These are phyloP conservation scores for Coemansia sp. DNA, from an alignment of 192 early-diverging fungal species.

Conservation along the genomic window DNA sequence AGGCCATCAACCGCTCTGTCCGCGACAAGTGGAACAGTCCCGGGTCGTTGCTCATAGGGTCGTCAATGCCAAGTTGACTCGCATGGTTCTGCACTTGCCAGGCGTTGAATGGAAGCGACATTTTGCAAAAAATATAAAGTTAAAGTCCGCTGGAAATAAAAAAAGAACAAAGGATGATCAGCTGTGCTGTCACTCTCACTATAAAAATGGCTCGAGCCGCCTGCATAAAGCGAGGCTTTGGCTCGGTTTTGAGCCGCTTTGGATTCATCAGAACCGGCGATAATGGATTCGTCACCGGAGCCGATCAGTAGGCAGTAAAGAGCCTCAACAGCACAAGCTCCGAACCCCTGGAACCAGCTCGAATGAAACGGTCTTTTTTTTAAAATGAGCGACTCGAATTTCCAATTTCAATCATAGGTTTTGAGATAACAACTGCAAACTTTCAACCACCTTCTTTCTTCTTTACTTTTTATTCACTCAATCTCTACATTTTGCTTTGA, in stretches of 20 bases:
- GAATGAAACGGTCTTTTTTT: not conserved
- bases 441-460: not conserved
- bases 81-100: slow-evolving; percentile 20
- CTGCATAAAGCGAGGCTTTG: not conserved
- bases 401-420: not conserved
- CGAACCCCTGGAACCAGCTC: not conserved
- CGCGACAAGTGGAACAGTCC: slow-evolving; percentile 49
- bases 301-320: not conserved
- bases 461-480: not conserved
- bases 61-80: slow-evolving; percentile 25
- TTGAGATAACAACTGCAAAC: not conserved
- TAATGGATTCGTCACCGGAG: slow-evolving; percentile 1
- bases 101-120: slow-evolving; percentile 49
- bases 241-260: not conserved
- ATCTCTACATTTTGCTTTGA: not conserved
- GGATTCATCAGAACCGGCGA: not conserved
- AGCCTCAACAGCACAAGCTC: not conserved
- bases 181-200: too few relatives aligned
- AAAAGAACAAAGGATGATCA: not conserved
- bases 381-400: not conserved
- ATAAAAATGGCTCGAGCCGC: not conserved
- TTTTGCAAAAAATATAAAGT: not conserved
- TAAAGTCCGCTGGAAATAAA: not conserved
- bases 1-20: slow-evolving; percentile 46
- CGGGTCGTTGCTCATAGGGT: slow-evolving; percentile 48